Conservation (phyloP, 257 asterid genomes). For the Ehretia macrophylla region DNA sequence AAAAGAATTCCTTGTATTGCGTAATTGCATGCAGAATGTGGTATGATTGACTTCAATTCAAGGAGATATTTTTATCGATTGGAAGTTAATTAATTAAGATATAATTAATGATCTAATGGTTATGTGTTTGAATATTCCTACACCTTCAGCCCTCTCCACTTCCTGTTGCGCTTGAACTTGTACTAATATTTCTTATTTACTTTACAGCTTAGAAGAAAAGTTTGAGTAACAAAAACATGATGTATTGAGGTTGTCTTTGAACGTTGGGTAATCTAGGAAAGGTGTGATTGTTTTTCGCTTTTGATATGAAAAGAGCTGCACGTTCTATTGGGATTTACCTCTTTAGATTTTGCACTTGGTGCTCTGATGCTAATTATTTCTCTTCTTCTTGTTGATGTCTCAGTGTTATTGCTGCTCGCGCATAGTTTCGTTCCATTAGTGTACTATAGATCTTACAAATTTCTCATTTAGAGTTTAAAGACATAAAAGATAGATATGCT, state of each 20-base stretch:
- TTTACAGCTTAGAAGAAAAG: constrained; percentile 61
- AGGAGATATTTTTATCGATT: no score
- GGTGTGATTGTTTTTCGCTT: constrained; percentile 4
- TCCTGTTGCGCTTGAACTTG: neutral
- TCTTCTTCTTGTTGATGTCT: neutral
- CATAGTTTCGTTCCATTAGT: neutral
- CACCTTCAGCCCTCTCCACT: no score
- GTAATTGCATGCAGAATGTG: constrained; percentile 79
- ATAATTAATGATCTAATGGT: neutral
- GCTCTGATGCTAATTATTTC: neutral
- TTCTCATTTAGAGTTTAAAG: constrained; percentile 20
- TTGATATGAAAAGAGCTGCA: neutral
- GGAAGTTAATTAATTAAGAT: neutral
- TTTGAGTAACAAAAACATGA: constrained; percentile 23
- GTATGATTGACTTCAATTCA: constrained; percentile 37
- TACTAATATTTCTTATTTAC: constrained; percentile 8
- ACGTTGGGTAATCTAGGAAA: constrained; percentile 2
- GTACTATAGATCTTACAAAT: constrained; percentile 8
- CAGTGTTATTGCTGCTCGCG: constrained; percentile 7
- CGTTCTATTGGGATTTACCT: neutral
- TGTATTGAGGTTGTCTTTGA: neutral
- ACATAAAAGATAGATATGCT: constrained; percentile 37
- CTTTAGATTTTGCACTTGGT: neutral
- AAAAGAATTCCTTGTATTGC: constrained; percentile 66
- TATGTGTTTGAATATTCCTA: neutral